Evolutionary conservation across 2,329 filamentous ascomycete species (phyloP), one percentile per base, ranked within the genome.

Genomic region (Diplodia seriata): DNA sequence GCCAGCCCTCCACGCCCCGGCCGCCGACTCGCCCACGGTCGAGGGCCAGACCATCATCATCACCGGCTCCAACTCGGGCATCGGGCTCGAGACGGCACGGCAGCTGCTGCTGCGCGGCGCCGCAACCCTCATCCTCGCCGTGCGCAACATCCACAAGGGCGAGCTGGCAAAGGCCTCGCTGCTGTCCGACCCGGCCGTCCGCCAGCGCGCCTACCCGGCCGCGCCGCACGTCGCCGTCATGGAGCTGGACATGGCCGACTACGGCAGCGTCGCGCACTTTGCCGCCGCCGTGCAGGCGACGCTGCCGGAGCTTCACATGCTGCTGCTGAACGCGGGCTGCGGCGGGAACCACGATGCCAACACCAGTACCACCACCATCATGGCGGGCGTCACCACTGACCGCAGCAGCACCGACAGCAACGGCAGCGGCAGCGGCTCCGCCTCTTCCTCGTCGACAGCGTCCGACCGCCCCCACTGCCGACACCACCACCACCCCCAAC

Each of bases 31-130:
- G 4, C 18, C 47, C 3, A 36, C 53, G 15, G 26, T 67, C 36
- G 40, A 53, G 11, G 53, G 47, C 23, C 69, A 68, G 47, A 69
- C 61, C 47, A 68, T 67, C 23, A 64, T 72, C 23, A 65, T 72
- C 23, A 72, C 69, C 7, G 71, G 71, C 29, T 68, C 69, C 7
- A 72, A 70, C 64, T 62, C 67, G 38, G 71, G 71, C 33, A 71
- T 72, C 33, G 71, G 71, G 43, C 69, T 67, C 63, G 63, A 68
- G n/a, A 63, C 59, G 8, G 59, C 49, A 5, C 59, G 59, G 9
- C 59, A 63, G 15, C 59, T 63, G 29, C 29, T 50, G 20, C 49
- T 50, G 5, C 59, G 43, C 29, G 26, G 43, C 59, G 59, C 59
- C 14, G n/a, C 43, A 4, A 20, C 59, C 29, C 40, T 63, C n/a